Evolutionary conservation across 306 rosid species (phyloP).

Genomic region (Pyrus pyrifolia): DNA sequence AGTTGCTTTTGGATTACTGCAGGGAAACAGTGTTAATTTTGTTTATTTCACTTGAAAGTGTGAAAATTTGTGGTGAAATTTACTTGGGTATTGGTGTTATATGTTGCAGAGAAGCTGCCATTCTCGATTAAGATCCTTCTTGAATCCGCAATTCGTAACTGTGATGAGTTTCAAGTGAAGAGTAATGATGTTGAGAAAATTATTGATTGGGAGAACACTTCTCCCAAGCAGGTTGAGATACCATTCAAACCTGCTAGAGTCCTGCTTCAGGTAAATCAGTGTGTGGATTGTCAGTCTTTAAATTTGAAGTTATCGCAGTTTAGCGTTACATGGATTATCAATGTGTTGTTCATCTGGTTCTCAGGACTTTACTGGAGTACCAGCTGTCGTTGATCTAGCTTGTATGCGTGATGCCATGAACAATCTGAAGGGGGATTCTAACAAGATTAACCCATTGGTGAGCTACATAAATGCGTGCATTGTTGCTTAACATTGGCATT

Average conservation of each 20-base stretch:
- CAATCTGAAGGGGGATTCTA: slow-evolving; percentile 81
- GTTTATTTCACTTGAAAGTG: background rate
- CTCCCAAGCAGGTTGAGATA: slow-evolving; percentile 85
- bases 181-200: slow-evolving; percentile 76
- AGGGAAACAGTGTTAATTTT: background rate
- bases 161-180: slow-evolving; percentile 91
- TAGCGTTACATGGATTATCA: slow-evolving; percentile 3
- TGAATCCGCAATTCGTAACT: slow-evolving; percentile 92
- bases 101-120: slow-evolving; percentile 69
- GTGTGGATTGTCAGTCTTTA: background rate
- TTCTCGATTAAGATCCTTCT: slow-evolving; percentile 85
- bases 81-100: slow-evolving; percentile 8
- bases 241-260: slow-evolving; percentile 98
- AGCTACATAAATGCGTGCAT: slow-evolving; percentile 14
- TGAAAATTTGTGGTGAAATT: background rate
- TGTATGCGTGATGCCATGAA: slow-evolving; percentile 98
- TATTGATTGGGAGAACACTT: slow-evolving; percentile 77
- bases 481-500: slow-evolving; percentile 2
- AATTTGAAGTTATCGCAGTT: background rate
- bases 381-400: slow-evolving; percentile 99
- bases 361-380: slow-evolving; percentile 97
- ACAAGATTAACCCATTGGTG: slow-evolving; percentile 92
- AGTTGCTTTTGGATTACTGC: background rate
- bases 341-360: slow-evolving; percentile 7
- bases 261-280: slow-evolving; percentile 70